Conservation (phyloP, 495 filamentous ascomycete species). For the Penicillium arizonense region DNA sequence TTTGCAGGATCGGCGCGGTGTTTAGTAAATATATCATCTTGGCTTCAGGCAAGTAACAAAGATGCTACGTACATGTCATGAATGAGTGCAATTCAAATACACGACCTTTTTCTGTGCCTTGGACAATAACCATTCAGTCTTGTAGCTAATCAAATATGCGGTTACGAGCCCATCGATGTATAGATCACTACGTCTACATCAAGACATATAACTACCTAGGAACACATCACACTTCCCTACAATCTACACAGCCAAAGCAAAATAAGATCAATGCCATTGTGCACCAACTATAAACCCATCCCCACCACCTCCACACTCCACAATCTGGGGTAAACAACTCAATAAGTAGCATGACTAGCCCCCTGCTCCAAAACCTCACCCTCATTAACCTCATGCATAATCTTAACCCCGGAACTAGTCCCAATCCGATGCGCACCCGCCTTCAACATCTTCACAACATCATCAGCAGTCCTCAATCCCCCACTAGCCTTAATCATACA, state of each 20-base stretch:
- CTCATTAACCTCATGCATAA: constrained; percentile 49
- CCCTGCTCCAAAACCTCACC: constrained; percentile 22
- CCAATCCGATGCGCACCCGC: constrained; percentile 66
- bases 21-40: constrained; percentile 5
- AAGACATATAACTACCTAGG: too few species aligned
- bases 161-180: too few species aligned
- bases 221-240: too few species aligned
- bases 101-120: not conserved
- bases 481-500: constrained; percentile 67
- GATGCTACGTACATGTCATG: constrained; percentile 1
- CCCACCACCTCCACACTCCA: too few species aligned
- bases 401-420: constrained; percentile 56
- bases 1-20: constrained; percentile 7
- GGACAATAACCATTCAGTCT: too few species aligned
- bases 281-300: too few species aligned
- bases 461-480: constrained; percentile 54
- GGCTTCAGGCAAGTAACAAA: constrained; percentile 6
- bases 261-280: too few species aligned
- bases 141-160: too few species aligned
- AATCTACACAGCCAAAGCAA: too few species aligned
- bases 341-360: constrained; percentile 16
- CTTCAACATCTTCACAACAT: constrained; percentile 56
- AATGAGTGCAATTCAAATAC: not conserved
- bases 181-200: too few species aligned
- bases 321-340: not conserved